These are phyloP conservation scores for Spathaspora sp. DNA, from an alignment of 1,139 yeast genomes.

Conservation along the genomic window DNA sequence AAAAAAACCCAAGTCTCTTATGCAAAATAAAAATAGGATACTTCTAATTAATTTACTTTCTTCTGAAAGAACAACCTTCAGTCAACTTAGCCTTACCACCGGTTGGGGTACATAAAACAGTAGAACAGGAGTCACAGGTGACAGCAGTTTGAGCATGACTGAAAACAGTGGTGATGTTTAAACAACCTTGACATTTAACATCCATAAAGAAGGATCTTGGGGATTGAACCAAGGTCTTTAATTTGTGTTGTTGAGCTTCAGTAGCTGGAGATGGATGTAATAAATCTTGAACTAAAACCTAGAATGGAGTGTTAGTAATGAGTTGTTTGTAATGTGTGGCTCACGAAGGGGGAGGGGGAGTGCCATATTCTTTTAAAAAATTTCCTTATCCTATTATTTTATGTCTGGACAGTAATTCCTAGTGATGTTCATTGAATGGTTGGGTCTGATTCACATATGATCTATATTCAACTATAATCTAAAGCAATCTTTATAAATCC, in stretches of 20 bases:
- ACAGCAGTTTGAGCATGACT: slow-evolving; percentile 99
- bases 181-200: slow-evolving; percentile 99
- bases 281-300: slow-evolving; percentile 96
- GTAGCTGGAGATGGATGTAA: slow-evolving; percentile 97
- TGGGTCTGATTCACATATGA: not conserved
- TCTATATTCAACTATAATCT: not conserved
- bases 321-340: not conserved
- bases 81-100: slow-evolving; percentile 99
- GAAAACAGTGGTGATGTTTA: slow-evolving; percentile 98
- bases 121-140: slow-evolving; percentile 97
- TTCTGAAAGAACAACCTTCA: slow-evolving; percentile 99
- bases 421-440: not conserved
- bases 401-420: too few species aligned
- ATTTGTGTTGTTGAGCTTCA: slow-evolving; percentile 96
- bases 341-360: slow-evolving; percentile 1
- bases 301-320: not conserved
- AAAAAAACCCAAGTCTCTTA: slow-evolving; percentile 1
- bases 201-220: slow-evolving; percentile 99
- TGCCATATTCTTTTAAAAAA: not conserved
- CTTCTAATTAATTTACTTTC: slow-evolving; percentile 62
- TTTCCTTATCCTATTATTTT: not conserved
- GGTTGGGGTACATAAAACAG: slow-evolving; percentile 97
- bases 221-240: slow-evolving; percentile 93
- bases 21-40: slow-evolving; percentile 1
- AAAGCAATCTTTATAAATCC: not conserved